These are phyloP conservation scores for Hypericum androsaemum DNA, from an alignment of 345 rosid species.

Conservation along the genomic window DNA sequence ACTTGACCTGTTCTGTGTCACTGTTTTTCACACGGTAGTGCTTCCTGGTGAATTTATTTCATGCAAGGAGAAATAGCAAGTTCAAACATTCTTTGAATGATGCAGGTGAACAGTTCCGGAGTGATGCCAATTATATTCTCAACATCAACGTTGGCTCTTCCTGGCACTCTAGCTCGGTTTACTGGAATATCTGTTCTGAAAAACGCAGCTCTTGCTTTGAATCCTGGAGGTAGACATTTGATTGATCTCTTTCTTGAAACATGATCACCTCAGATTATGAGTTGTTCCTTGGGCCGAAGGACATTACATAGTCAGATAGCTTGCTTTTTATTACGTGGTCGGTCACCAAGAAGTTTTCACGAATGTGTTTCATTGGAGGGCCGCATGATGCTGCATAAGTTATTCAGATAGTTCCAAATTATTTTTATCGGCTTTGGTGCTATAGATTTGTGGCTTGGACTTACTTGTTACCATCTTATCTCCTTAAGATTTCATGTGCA, in stretches of 20 bases:
- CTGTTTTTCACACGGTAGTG: too few relatives aligned
- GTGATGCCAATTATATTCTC: conserved; percentile 98
- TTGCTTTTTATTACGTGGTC: too few relatives aligned
- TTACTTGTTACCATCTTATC: too few relatives aligned
- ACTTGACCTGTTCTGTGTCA: too few relatives aligned
- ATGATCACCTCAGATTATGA: neutral
- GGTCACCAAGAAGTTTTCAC: too few relatives aligned
- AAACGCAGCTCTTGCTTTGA: conserved; percentile 75
- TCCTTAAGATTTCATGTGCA: too few relatives aligned
- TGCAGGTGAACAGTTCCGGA: conserved; percentile 86
- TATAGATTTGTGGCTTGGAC: neutral
- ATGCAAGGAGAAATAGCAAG: too few relatives aligned
- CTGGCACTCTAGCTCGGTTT: conserved; percentile 84
- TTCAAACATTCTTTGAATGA: conserved; percentile 2
- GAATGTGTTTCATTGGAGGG: neutral
- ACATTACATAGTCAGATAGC: too few relatives aligned
- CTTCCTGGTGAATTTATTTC: too few relatives aligned
- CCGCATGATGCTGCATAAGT: conserved; percentile 1
- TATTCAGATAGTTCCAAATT: neutral
- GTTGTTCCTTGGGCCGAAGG: too few relatives aligned
- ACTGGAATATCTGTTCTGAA: conserved; percentile 75
- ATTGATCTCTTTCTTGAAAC: conserved; percentile 13
- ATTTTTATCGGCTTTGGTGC: neutral
- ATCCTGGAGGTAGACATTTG: conserved; percentile 65
- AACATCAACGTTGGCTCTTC: conserved; percentile 91